Base-by-base conservation (phyloP, 176 grass and related monocot genomes). In the Triticum aestivum region DNA sequence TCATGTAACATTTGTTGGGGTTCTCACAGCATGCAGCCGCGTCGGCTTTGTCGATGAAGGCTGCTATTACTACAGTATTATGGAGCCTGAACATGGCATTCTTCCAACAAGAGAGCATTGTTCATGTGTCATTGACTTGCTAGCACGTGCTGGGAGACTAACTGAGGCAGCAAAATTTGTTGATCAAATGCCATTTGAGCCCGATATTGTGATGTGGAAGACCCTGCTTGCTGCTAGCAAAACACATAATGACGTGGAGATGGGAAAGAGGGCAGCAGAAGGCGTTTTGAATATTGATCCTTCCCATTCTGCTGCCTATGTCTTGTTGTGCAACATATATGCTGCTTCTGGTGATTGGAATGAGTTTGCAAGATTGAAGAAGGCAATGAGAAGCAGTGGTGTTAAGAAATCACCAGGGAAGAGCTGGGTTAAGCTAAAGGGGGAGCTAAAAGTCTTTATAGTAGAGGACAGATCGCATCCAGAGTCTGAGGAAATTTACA, bases 311-410 rank as follows among this genome's bases (percentile, higher is more conserved):
- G 84, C 92, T 35, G 93, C 93, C 27, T 98, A 92, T 90, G 96
- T 98, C 39, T 84, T 94, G 38, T 77, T 98, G 79, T 96, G 90
- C 35, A 96, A 94, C 87, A 89, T 96, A 93, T 90, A 96, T 85
- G 93, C 96, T 42, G 82, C 91, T 88, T 93, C 91, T 83, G 96
- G 92, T 59, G 86, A 98, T 51, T 98, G 96, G 96, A 13, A 91
- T 7, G 90, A 94, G 61, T 93, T 91, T 49, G 88, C 87, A 81
- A 91, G 75, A 77, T 75, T 89, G 79, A 94, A 91, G 84, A 96
- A 87, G 74, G 74, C 75, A 29, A 92, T 96, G 90, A 88, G 88
- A 83, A 89, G 83, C 61, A 86, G 65, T 34, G 92, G 94, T 84
- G 87, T 91, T 81, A 85, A 86, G 24, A 98, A 98, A 83, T 89